These are phyloP conservation scores for Parvularia atlantis DNA, from an alignment of 78 protist species.

Conservation along the genomic window DNA sequence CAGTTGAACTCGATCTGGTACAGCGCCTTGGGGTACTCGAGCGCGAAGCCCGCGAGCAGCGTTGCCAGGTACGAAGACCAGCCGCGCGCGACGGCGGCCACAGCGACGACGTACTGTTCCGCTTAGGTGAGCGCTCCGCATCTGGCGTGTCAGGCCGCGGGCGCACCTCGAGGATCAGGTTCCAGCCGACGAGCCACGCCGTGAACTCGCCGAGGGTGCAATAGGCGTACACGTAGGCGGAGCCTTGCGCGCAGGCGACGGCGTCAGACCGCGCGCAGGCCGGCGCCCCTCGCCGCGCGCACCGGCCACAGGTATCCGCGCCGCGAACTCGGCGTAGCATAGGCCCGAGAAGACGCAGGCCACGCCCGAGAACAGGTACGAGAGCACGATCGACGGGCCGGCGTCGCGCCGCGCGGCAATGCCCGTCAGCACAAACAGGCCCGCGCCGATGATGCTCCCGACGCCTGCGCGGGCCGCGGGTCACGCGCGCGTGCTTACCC, in stretches of 20 bases:
- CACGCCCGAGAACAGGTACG: constrained; percentile 28
- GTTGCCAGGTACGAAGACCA: constrained; percentile 47
- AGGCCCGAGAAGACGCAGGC: constrained; percentile 38
- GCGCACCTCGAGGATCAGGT: constrained; percentile 35
- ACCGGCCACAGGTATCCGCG: constrained; percentile 41
- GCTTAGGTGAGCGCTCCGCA: too few relatives aligned
- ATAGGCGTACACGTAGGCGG: constrained; percentile 28
- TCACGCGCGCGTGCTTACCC: too few relatives aligned
- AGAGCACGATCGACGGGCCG: constrained; percentile 43
- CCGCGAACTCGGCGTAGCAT: constrained; percentile 54
- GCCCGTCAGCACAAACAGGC: constrained; percentile 65
- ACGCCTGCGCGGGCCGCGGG: too few relatives aligned
- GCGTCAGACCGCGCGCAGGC: too few relatives aligned
- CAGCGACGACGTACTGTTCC: constrained; percentile 33
- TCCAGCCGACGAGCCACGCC: constrained; percentile 47
- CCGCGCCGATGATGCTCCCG: constrained; percentile 57
- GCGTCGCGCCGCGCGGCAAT: constrained; percentile 49
- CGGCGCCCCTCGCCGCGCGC: constrained; percentile 20
- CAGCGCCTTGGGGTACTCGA: too few relatives aligned
- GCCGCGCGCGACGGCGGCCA: constrained; percentile 48
- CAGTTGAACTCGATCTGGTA: too few relatives aligned
- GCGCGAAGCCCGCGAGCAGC: too few relatives aligned
- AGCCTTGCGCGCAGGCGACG: background rate
- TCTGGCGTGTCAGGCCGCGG: too few relatives aligned
- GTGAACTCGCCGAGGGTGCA: constrained; percentile 39